phyloP scores from a whole-genome alignment of 2,329 filamentous ascomycete genomes.

The Lachnellula suecica region DNA sequence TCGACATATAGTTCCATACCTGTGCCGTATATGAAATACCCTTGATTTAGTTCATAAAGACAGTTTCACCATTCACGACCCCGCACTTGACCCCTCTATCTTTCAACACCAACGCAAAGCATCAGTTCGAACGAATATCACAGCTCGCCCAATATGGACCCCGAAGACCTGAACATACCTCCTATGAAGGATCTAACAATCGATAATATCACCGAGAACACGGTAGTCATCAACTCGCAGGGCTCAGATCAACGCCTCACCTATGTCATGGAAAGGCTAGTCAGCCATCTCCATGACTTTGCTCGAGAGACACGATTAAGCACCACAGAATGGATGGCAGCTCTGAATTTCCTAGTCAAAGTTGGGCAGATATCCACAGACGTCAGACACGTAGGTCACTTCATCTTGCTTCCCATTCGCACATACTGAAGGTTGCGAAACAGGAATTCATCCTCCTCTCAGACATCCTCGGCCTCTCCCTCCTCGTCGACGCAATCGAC shows the following conservation, averaged over 20 bases:
- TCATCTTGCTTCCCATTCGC: background rate
- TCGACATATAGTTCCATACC: background rate
- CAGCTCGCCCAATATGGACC: conserved; percentile 19
- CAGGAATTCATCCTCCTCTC: conserved; percentile 81
- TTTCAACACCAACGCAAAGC: background rate
- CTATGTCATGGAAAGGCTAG: conserved; percentile 71
- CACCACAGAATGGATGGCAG: conserved; percentile 76
- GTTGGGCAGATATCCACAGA: conserved; percentile 74
- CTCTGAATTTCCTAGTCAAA: conserved; percentile 67
- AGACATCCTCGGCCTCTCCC: conserved; percentile 75
- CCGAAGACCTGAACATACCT: conserved; percentile 33
- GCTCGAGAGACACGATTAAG: conserved; percentile 75
- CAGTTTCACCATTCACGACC: background rate
- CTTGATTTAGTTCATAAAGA: background rate
- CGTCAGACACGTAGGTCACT: conserved; percentile 63
- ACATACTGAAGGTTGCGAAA: background rate
- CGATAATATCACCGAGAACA: conserved; percentile 79
- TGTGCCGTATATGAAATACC: background rate
- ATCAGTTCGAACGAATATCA: background rate
- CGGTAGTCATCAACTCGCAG: conserved; percentile 72
- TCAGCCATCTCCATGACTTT: conserved; percentile 80
- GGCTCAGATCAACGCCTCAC: conserved; percentile 63
- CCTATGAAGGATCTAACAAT: conserved; percentile 69
- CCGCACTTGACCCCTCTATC: background rate
- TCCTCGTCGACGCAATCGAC: conserved; percentile 80